phyloP scores from a whole-genome alignment of 164 flowering plant genomes.

The Magnolia sinica region DNA sequence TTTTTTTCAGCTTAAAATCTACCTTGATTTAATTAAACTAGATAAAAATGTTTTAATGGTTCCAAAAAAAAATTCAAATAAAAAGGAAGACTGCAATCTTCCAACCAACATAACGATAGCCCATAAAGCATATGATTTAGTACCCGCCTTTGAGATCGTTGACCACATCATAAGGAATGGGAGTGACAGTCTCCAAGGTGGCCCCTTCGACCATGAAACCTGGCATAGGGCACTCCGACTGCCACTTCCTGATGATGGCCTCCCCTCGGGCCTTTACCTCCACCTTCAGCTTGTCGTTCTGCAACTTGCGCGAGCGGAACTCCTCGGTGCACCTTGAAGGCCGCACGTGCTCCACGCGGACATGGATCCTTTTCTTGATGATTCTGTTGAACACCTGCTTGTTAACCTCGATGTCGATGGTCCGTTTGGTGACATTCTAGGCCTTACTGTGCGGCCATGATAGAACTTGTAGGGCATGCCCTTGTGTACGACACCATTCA shows the following conservation, averaged over 20 bases:
- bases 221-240: conserved; percentile 71
- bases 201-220: conserved; percentile 84
- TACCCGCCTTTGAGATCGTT: conserved; percentile 80
- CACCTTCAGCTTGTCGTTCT: conserved; percentile 65
- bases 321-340: conserved; percentile 72
- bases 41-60: too few species aligned
- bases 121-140: conserved; percentile 6
- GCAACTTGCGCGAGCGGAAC: conserved; percentile 42
- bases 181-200: conserved; percentile 72
- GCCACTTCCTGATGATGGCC: conserved; percentile 71
- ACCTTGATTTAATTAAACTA: too few species aligned
- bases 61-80: too few species aligned
- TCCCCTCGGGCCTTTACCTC: conserved; percentile 68
- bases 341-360: conserved; percentile 64
- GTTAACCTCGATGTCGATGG: too few species aligned
- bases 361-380: too few species aligned
- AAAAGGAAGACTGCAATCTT: too few species aligned
- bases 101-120: too few species aligned
- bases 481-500: conserved; percentile 79
- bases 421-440: too few species aligned
- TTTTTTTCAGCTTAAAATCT: too few species aligned
- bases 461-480: conserved; percentile 63
- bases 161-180: conserved; percentile 77
- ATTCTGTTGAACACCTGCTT: too few species aligned
- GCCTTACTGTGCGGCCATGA: too few species aligned